Evolutionary conservation across 2,329 filamentous ascomycete genomes (phyloP).

Genomic region (Ceratocystis huliohia): DNA sequence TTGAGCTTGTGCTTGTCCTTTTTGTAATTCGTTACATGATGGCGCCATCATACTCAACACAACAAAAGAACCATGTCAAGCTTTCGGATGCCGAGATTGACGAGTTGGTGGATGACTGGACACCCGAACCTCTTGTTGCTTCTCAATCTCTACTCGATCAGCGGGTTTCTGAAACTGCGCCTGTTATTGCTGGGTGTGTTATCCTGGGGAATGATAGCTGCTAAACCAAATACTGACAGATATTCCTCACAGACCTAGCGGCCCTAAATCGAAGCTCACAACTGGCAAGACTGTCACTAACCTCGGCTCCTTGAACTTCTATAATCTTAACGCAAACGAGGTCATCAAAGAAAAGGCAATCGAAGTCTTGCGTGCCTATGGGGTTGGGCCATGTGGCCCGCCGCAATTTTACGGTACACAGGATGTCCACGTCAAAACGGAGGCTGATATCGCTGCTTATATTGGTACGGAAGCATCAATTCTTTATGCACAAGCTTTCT

Average conservation of each 20-base stretch:
- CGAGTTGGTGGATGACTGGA: constrained; percentile 92
- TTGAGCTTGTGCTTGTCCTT: constrained; percentile 85
- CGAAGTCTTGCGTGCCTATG: constrained; percentile 83
- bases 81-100: constrained; percentile 94
- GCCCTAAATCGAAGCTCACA: constrained; percentile 75
- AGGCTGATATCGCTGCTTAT: constrained; percentile 83
- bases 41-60: constrained; percentile 81
- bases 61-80: constrained; percentile 78
- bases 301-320: constrained; percentile 91
- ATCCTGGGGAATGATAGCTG: not conserved
- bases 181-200: constrained; percentile 72
- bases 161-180: constrained; percentile 68
- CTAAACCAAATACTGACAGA: not conserved
- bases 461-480: constrained; percentile 82
- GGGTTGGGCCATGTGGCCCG: constrained; percentile 90
- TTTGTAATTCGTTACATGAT: constrained; percentile 92
- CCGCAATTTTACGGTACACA: constrained; percentile 98
- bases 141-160: constrained; percentile 63
- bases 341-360: constrained; percentile 90
- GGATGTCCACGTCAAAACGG: constrained; percentile 94
- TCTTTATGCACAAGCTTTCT: constrained; percentile 91
- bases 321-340: constrained; percentile 91
- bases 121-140: constrained; percentile 77
- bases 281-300: constrained; percentile 88
- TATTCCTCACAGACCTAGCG: constrained; percentile 55